A percentile compares a stretch with the other conserved stretches of the same genome.
These are phyloP conservation scores for Voacanga thouarsii DNA, from an alignment of 257 asterid species.

Conservation along the genomic window DNA sequence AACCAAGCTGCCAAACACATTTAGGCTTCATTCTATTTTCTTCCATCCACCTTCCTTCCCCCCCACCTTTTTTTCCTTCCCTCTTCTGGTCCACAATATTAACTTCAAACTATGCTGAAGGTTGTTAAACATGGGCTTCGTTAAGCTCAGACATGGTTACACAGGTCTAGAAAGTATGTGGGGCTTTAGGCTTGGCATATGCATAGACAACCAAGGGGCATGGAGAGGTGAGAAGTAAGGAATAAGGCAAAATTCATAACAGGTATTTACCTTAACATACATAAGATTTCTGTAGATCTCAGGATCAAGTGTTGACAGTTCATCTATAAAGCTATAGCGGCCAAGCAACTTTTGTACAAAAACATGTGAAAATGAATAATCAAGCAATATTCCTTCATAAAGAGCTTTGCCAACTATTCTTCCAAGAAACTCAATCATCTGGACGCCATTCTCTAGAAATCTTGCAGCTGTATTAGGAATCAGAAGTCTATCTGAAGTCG, in stretches of 20 bases:
- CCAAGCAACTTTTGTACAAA: slow-evolving; percentile 93
- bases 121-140: neutral
- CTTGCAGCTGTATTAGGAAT: slow-evolving; percentile 80
- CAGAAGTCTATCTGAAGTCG: slow-evolving; percentile 80
- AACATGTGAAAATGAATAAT: slow-evolving; percentile 88
- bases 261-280: slow-evolving; percentile 80
- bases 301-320: slow-evolving; percentile 90
- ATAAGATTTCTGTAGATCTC: slow-evolving; percentile 87
- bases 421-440: slow-evolving; percentile 93
- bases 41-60: no score
- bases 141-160: neutral
- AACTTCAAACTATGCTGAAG: neutral
- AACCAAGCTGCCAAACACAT: neutral
- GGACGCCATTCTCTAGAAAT: slow-evolving; percentile 77
- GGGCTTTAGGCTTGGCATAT: neutral
- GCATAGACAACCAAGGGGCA: neutral
- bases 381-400: slow-evolving; percentile 90
- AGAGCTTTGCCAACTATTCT: slow-evolving; percentile 91
- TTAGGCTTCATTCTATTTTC: neutral
- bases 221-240: neutral
- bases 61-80: no score
- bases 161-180: neutral
- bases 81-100: neutral
- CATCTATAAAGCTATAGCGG: slow-evolving; percentile 94
- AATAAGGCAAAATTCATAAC: slow-evolving; percentile 4